A percentile compares a stretch with the other conserved stretches of the same genome.
Conservation (phyloP, 208 protist genomes). For the Strigomonas galati region DNA sequence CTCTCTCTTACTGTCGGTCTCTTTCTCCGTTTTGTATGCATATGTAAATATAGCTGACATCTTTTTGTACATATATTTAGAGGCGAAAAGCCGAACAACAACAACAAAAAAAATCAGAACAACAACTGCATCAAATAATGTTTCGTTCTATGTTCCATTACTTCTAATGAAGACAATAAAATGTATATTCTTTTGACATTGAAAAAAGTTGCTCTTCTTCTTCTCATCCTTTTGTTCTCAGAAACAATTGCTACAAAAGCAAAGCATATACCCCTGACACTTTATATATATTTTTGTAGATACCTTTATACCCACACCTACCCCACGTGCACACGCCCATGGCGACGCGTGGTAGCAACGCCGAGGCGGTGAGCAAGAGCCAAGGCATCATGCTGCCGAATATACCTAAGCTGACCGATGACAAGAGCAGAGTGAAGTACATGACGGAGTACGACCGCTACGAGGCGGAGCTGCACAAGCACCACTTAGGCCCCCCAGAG, state of each 20-base stretch:
- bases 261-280: not conserved
- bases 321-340: not conserved
- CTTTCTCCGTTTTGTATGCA: not conserved
- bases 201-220: constrained; percentile 2
- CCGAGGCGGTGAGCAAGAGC: constrained; percentile 15
- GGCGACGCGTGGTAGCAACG: constrained; percentile 1
- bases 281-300: not conserved
- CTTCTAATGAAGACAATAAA: not conserved
- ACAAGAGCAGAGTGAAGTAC: constrained; percentile 69
- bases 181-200: not conserved
- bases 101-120: too few relatives aligned
- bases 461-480: constrained; percentile 83
- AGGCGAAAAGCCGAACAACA: not conserved
- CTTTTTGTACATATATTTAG: not conserved
- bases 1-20: too few relatives aligned
- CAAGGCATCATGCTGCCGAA: constrained; percentile 67
- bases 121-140: not conserved
- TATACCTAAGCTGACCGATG: constrained; percentile 81
- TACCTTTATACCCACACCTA: not conserved
- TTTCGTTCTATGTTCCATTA: not conserved
- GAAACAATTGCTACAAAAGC: not conserved
- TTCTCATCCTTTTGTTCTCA: constrained; percentile 6
- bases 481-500: constrained; percentile 73
- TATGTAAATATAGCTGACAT: constrained; percentile 8
- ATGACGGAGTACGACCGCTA: constrained; percentile 87